These are phyloP conservation scores for Aspergillus intermedius DNA, from an alignment of 2,329 filamentous ascomycete genomes.

Conservation along the genomic window DNA sequence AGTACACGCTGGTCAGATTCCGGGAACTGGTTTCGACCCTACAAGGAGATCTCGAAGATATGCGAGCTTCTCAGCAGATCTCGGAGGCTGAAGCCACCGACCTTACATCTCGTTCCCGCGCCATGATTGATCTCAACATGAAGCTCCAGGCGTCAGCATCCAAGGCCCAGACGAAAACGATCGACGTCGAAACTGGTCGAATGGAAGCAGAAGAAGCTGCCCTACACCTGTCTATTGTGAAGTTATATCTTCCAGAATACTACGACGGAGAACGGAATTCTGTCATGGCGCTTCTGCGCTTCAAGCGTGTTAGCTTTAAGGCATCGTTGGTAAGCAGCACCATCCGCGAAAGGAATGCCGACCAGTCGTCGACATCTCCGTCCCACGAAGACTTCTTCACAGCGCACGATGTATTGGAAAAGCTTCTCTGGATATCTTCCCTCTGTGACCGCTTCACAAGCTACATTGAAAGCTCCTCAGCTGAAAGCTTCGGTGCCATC, in stretches of 20 bases:
- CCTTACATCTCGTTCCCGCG: conserved; percentile 76
- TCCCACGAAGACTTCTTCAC: conserved; percentile 69
- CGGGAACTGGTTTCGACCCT: conserved; percentile 79
- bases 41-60: conserved; percentile 82
- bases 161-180: conserved; percentile 89
- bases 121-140: conserved; percentile 95
- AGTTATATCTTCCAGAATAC: conserved; percentile 78
- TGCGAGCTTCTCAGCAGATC: conserved; percentile 84
- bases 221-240: conserved; percentile 82
- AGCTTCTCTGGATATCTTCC: conserved; percentile 73
- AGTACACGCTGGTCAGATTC: conserved; percentile 84
- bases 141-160: conserved; percentile 84
- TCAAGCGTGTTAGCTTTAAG: conserved; percentile 85
- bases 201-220: conserved; percentile 83
- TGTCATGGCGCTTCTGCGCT: conserved; percentile 78
- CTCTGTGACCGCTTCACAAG: conserved; percentile 81
- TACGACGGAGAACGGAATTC: conserved; percentile 77
- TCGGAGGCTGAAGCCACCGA: conserved; percentile 91
- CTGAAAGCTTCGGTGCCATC: conserved; percentile 70
- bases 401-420: conserved; percentile 75
- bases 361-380: conserved; percentile 59
- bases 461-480: conserved; percentile 69
- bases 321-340: conserved; percentile 70
- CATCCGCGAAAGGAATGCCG: conserved; percentile 69
- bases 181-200: conserved; percentile 79